Evolutionary conservation across 2,329 filamentous ascomycete genomes (phyloP), one percentile per base, ranked within the genome.

Genomic region (Colletotrichum tropicale): DNA sequence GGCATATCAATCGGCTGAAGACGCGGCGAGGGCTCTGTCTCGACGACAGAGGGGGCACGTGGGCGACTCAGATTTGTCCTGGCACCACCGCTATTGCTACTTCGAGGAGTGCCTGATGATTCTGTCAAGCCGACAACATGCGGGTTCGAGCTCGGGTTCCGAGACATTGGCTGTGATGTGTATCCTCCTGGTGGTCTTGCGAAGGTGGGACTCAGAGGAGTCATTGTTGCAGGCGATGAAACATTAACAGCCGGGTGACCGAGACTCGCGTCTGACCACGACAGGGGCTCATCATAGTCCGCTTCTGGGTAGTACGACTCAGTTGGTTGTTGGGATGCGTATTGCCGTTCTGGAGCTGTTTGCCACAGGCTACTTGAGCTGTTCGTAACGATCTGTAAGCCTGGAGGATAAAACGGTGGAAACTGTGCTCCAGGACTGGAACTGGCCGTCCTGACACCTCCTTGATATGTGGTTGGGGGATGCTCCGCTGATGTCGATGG

Each of bases 121-220:
- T 67, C 48, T 21, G 61, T 71, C 56, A 26, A 43, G 16, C 71
- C 56, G 12, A 15, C 24, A 38, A 43, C 15, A 21, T 76, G 64
- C 66, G 74, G 48, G 70, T 81, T 69, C 72, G 76, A 81, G 56
- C 88, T 88, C 1, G 84, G 78, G 75, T 89, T 81, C 5, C 88
- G 86, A 3, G 87, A 87, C 87, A 90, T 89, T 7, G 89, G 88
- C 75, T 89, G 86, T 9, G 87, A 88, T 30, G 85, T 84, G 78
- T 90, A 89, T 6, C 87, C 87, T n/a, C 56, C 65, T 13, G 73
- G 73, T 24, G 83, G 79, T 0, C 81, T 80, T n/a, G 65, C 36
- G 7, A 67, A 32, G 2, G 78, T 77, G 38, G 79, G 75, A 55
- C 81, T 79, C 76, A 78, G 80, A 78, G 34, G 15, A 15, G 28